A percentile compares a stretch with the other conserved stretches of the same genome.
Conservation (phyloP, 2,329 filamentous ascomycete genomes). For the Talaromyces sp. region DNA sequence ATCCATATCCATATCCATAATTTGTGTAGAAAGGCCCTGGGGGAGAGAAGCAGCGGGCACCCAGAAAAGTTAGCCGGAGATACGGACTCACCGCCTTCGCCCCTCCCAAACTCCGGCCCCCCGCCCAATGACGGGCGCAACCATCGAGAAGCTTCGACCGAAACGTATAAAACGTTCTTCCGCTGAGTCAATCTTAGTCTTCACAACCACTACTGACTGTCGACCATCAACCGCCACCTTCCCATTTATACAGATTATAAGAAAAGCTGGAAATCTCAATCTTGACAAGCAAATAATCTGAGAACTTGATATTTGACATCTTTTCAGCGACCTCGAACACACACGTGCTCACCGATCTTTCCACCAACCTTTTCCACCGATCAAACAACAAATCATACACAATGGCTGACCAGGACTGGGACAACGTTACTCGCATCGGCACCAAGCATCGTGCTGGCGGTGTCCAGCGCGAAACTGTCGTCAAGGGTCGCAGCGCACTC, state of each 20-base stretch:
- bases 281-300: not conserved
- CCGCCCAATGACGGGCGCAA: conserved; percentile 10
- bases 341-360: not conserved
- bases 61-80: not conserved
- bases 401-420: conserved; percentile 71
- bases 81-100: conserved; percentile 15
- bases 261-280: not conserved
- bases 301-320: not conserved
- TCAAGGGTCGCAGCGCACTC: conserved; percentile 76
- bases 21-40: not conserved
- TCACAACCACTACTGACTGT: not conserved
- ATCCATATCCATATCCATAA: not conserved
- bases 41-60: not conserved
- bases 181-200: not conserved
- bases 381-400: conserved; percentile 22
- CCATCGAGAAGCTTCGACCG: conserved; percentile 18
- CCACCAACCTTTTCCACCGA: not conserved
- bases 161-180: conserved; percentile 8
- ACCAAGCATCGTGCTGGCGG: conserved; percentile 70
- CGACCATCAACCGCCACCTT: not conserved
- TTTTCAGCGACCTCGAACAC: not conserved
- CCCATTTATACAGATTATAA: too few relatives aligned
- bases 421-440: conserved; percentile 87
- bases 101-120: conserved; percentile 10
- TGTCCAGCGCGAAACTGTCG: conserved; percentile 74